phyloP scores from a whole-genome alignment of 768 basidiomycete genomes.

The Phylloporus sp. region DNA sequence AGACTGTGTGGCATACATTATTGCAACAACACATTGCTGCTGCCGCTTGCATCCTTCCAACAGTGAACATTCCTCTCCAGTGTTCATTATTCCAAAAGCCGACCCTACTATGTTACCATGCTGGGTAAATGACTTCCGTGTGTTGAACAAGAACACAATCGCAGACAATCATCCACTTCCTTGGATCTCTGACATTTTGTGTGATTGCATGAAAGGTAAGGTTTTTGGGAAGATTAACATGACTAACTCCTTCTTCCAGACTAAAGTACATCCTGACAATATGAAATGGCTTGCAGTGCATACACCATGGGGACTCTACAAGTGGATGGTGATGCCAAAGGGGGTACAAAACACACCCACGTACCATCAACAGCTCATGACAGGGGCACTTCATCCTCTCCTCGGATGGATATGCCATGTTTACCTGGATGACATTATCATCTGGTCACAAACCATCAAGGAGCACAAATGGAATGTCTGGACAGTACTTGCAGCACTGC shows the following conservation, averaged over 20 bases:
- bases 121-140: neutral
- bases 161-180: neutral
- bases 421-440: neutral
- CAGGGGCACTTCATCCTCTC: neutral
- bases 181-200: neutral
- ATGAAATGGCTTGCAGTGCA: conserved; percentile 34
- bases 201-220: neutral
- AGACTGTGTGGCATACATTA: neutral
- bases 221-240: conserved; percentile 26
- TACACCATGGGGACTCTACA: conserved; percentile 37
- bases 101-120: neutral
- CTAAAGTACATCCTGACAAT: conserved; percentile 27
- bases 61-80: neutral
- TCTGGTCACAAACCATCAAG: neutral
- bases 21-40: neutral
- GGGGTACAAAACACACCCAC: neutral
- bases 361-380: neutral
- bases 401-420: neutral
- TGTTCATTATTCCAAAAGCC: neutral
- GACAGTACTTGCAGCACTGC: neutral
- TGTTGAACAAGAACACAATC: neutral
- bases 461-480: neutral
- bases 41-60: neutral
- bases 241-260: conserved; percentile 42
- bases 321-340: conserved; percentile 26